These are phyloP conservation scores for Tuber calosporum DNA, from an alignment of 495 filamentous ascomycete species.

Conservation along the genomic window DNA sequence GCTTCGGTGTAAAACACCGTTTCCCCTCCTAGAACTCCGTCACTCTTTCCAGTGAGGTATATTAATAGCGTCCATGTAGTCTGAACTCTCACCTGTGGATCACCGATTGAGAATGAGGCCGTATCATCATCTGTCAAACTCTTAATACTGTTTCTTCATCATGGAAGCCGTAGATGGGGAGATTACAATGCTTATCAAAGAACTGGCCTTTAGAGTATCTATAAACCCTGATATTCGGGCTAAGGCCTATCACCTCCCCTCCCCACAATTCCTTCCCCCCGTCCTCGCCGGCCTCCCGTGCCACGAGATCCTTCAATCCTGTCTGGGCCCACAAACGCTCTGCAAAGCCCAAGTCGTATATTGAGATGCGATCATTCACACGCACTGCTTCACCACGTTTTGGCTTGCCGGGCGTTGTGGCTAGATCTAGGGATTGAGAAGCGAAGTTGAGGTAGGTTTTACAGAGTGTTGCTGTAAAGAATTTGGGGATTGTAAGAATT, in stretches of 20 bases:
- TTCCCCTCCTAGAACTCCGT: conserved; percentile 71
- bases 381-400: conserved; percentile 78
- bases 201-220: conserved; percentile 82
- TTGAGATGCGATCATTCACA: conserved; percentile 86
- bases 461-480: conserved; percentile 74
- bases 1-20: conserved; percentile 83
- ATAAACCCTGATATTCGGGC: conserved; percentile 85
- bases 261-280: conserved; percentile 55
- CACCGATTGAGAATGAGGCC: conserved; percentile 55
- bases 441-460: conserved; percentile 75
- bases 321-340: conserved; percentile 64
- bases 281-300: conserved; percentile 39
- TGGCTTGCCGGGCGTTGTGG: conserved; percentile 74
- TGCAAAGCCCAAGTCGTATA: conserved; percentile 69
- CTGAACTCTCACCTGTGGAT: conserved; percentile 50
- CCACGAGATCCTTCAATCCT: conserved; percentile 51
- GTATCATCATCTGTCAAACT: conserved; percentile 64
- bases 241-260: conserved; percentile 75
- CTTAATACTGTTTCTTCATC: neutral
- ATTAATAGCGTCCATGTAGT: conserved; percentile 92
- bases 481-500: conserved; percentile 67
- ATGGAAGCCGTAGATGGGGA: neutral
- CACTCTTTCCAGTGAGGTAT: conserved; percentile 65
- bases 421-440: conserved; percentile 57
- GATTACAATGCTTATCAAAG: conserved; percentile 46